Base-by-base conservation (phyloP, 345 rosid genomes). In the Microthlaspi erraticum region DNA sequence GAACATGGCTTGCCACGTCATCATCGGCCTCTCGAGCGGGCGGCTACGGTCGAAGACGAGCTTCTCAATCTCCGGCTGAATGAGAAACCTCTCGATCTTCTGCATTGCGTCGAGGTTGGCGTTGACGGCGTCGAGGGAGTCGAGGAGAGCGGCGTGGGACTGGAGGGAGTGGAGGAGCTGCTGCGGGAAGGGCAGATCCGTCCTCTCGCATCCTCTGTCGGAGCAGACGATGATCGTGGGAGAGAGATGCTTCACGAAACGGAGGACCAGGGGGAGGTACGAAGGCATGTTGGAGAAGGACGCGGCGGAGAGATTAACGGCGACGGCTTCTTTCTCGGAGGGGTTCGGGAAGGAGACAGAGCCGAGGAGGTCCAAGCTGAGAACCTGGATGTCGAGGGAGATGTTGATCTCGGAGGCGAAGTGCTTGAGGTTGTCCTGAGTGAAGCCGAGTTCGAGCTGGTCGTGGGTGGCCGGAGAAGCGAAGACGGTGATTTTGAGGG, bases 111-210 rank as follows among this genome's bases (percentile, higher is more conserved):
- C 97, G 13, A 65, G 54, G 78, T 81, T 85, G 68, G 84, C 80
- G 73, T 86, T 93, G 49, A 83, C 88, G 64, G 94, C 93, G 71
- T 93, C 98, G 29, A 93, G 82, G 1, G 98, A 93, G 19, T 93
- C 97, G 5, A 93, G 75, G 51, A 93, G 77, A 51, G 83, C 82
- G 1, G 86, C 62, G 66, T 85, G 85, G 0, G 89, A 87, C 34
- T 84, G 86, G 12, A 93, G 80, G 31, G 96, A 92, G 44, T 87
- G 91, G 45, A 85, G 69, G 12, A 93, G 42, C 18, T 93, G 96
- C 32, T 88, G 90, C 0, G 98, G 81, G 54, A 93, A 91, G 3
- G 97, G 82, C 26, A 79, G 81, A 72, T 93, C 98, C 7, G 80
- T 78, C 58, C 97, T 78, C 51, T 93, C 96, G 51, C 93, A 88